phyloP scores from a whole-genome alignment of 2,329 filamentous ascomycete genomes.

The Sphaerulina populicola region DNA sequence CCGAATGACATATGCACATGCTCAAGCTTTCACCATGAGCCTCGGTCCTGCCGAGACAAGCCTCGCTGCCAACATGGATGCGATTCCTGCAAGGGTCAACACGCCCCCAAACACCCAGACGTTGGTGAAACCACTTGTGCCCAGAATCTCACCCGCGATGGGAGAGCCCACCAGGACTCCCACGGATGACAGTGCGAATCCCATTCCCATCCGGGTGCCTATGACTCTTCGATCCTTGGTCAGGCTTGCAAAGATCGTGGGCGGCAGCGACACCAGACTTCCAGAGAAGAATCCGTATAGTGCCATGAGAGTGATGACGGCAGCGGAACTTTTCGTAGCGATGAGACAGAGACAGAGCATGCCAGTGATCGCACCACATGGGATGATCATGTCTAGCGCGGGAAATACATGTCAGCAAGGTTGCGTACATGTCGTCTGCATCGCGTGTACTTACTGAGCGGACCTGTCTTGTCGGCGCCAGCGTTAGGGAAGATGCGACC shows the following conservation, averaged over 20 bases:
- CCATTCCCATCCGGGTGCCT: constrained; percentile 8
- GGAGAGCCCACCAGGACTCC: constrained; percentile 7
- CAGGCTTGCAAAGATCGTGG: constrained; percentile 33
- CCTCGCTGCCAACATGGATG: neutral
- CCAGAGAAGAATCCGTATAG: constrained; percentile 41
- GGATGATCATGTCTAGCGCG: constrained; percentile 32
- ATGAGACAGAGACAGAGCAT: constrained; percentile 31
- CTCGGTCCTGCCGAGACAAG: neutral
- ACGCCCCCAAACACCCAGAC: neutral
- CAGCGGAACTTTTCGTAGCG: constrained; percentile 23
- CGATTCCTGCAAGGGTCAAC: neutral
- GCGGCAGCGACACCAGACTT: constrained; percentile 36
- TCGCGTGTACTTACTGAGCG: constrained; percentile 28
- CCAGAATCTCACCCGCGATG: constrained; percentile 2
- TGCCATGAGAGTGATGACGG: constrained; percentile 34
- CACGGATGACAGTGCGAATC: neutral
- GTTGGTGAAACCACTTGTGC: neutral
- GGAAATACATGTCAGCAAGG: neutral
- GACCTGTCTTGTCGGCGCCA: constrained; percentile 38
- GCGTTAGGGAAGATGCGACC: constrained; percentile 39
- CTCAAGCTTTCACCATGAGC: neutral
- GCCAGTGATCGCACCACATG: constrained; percentile 13
- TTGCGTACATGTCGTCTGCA: neutral
- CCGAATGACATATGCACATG: neutral
- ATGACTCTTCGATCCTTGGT: constrained; percentile 23